phyloP scores from a whole-genome alignment of 2,329 filamentous ascomycete species.

The Monilinia fructigena region DNA sequence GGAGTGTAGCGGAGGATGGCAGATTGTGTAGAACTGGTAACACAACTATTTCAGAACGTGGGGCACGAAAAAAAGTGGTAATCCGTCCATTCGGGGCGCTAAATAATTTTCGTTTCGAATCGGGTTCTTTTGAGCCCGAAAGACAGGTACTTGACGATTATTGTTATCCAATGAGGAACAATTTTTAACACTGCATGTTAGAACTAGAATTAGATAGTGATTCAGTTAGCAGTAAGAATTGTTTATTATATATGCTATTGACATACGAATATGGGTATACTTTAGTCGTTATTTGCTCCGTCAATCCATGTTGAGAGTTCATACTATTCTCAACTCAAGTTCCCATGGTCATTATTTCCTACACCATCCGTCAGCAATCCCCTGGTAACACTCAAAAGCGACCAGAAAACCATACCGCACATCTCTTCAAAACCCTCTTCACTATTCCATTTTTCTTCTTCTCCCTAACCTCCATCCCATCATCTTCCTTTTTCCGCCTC shows the following conservation, averaged over 20 bases:
- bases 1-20: constrained; percentile 45
- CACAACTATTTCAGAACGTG: not conserved
- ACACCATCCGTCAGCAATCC: not conserved
- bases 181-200: not conserved
- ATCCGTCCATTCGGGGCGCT: not conserved
- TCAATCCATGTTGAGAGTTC: not conserved
- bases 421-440: constrained; percentile 11
- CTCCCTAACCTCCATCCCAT: not conserved
- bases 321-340: not conserved
- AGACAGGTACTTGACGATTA: not conserved
- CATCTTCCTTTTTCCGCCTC: not conserved
- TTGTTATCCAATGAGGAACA: not conserved
- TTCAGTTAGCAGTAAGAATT: not conserved
- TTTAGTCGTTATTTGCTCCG: not conserved
- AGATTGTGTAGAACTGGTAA: constrained; percentile 42
- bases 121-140: not conserved
- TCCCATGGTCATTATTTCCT: not conserved
- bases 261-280: too few relatives aligned
- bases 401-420: not conserved
- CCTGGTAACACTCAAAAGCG: not conserved
- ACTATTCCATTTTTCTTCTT: constrained; percentile 8
- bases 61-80: not conserved
- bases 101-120: too few relatives aligned
- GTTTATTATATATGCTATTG: not conserved
- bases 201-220: not conserved